A percentile compares a stretch with the other conserved stretches of the same genome.
Evolutionary conservation across 2,329 filamentous ascomycete species (phyloP).

Genomic region (Xylariaceae sp.): DNA sequence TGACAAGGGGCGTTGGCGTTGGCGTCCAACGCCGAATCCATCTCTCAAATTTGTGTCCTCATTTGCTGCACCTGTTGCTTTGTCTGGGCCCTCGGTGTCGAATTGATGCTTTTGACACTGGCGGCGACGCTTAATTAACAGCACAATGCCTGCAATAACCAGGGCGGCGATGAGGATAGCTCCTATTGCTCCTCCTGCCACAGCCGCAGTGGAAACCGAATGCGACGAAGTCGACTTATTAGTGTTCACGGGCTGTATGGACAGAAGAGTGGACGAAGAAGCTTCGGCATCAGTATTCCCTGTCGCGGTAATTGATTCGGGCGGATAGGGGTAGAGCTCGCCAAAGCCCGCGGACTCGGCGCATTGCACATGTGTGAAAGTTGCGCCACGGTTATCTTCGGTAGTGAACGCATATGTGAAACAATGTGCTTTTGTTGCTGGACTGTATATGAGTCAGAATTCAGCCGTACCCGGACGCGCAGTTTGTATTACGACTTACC

Average conservation of each 20-base stretch:
- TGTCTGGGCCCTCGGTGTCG: background rate
- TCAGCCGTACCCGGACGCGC: background rate
- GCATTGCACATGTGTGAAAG: slow-evolving; percentile 28
- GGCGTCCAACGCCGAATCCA: background rate
- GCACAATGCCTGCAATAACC: background rate
- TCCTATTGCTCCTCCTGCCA: slow-evolving; percentile 9
- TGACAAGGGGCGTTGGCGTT: slow-evolving; percentile 20
- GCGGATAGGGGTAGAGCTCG: slow-evolving; percentile 28
- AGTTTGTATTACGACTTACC: slow-evolving; percentile 20
- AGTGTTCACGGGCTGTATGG: background rate
- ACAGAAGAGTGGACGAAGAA: background rate
- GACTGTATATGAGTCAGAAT: slow-evolving; percentile 15
- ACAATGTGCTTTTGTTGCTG: slow-evolving; percentile 22
- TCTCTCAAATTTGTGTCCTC: slow-evolving; percentile 5
- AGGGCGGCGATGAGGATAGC: slow-evolving; percentile 1
- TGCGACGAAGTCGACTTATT: background rate
- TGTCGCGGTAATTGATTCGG: slow-evolving; percentile 19
- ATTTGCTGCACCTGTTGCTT: background rate
- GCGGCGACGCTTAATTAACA: background rate
- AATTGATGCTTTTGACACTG: background rate
- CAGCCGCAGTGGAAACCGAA: slow-evolving; percentile 3
- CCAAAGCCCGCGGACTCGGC: slow-evolving; percentile 22
- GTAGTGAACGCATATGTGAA: slow-evolving; percentile 28
- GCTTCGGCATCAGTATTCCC: background rate
- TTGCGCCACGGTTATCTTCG: slow-evolving; percentile 15